Base-by-base conservation (phyloP, 1,139 yeast genomes). In the Pichiaceae sp. region DNA sequence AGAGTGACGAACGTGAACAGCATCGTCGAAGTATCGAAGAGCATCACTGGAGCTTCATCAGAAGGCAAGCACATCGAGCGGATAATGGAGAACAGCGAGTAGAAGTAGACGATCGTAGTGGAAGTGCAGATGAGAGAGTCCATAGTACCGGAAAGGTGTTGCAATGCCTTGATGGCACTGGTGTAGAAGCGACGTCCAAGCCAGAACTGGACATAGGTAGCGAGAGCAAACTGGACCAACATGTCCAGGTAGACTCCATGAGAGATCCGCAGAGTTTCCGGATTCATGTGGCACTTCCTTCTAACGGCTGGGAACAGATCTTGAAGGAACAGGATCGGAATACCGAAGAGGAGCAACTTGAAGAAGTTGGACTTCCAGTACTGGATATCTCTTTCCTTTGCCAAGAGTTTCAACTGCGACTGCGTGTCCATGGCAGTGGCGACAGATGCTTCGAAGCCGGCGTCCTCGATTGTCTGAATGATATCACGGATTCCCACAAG, bases 11-110 rank as follows among this genome's bases (percentile, higher is more conserved):
- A 91, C 4, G 80, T 65, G 36, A 89, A 68, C 35, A 93, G 68
- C 94, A 91, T 85, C 12, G 80, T 77, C 3, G 87, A 72, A 0
- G 97, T 87, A 44, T 87, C 97, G 65, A 93, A 89, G 31, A 87
- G 65, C 2, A 87, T 78, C 41, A 69, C 73, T 4, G 96, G 95
- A 12, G 78, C 70, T 30, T 43, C 43, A 1, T 44, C 43, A 58
- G 47, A 54, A 38, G 68, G 67, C 51, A 45, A 54, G 53, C 63
- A 49, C 18, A 44, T 28, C 2, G 66, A 70, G 38, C 66, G 58
- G 3, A 66, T 38, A 44, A 76, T 75, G 1, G 93, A 71, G 19
- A 77, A 57, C 1, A 82, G 52, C 1, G 96, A 86, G 51, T 85
- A 91, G 14, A 66, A 43, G 52, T 77, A 91, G 3, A 96, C 84